A percentile compares a stretch with the other conserved stretches of the same genome.
These are phyloP conservation scores for Apiotrichum brassicae DNA, from an alignment of 1,284 basidiomycete species.

Conservation along the genomic window DNA sequence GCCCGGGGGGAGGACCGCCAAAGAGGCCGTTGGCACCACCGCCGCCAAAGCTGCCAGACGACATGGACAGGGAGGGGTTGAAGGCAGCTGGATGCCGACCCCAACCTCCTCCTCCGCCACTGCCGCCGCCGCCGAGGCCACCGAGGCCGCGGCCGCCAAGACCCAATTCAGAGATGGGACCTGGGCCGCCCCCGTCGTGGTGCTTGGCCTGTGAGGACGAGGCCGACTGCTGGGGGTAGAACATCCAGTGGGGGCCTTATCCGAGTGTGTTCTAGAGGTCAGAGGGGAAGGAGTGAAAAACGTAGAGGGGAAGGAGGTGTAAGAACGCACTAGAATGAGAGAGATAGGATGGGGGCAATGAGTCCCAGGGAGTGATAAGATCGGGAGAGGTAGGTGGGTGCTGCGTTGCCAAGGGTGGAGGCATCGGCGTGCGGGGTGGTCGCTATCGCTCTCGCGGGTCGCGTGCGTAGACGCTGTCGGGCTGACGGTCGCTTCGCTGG, in stretches of 20 bases:
- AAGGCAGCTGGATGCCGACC: conserved; percentile 22
- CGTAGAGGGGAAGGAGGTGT: too few relatives aligned
- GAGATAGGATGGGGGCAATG: conserved; percentile 2
- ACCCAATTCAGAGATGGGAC: conserved; percentile 16
- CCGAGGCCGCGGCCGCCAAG: conserved; percentile 14
- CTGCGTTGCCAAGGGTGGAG: conserved; percentile 15
- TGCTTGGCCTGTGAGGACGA: conserved; percentile 30
- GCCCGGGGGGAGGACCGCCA: conserved; percentile 11
- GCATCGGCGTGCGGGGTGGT: conserved; percentile 17
- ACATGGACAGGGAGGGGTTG: conserved; percentile 17
- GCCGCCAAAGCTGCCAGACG: conserved; percentile 14
- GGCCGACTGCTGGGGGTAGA: conserved; percentile 30
- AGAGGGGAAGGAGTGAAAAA: not conserved
- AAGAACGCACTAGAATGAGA: not conserved
- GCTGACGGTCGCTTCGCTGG: too few relatives aligned
- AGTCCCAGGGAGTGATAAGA: conserved; percentile 7
- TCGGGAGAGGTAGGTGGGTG: conserved; percentile 6
- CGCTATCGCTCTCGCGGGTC: not conserved
- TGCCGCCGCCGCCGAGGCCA: conserved; percentile 7
- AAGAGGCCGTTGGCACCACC: conserved; percentile 17
- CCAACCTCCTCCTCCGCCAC: conserved; percentile 13
- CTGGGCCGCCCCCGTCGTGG: conserved; percentile 27
- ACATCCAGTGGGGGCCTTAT: conserved; percentile 26
- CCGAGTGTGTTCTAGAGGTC: conserved; percentile 3
- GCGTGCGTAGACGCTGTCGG: not conserved